Evolutionary conservation across 2,329 filamentous ascomycete genomes (phyloP).

Genomic region (Colletotrichum trifolii): DNA sequence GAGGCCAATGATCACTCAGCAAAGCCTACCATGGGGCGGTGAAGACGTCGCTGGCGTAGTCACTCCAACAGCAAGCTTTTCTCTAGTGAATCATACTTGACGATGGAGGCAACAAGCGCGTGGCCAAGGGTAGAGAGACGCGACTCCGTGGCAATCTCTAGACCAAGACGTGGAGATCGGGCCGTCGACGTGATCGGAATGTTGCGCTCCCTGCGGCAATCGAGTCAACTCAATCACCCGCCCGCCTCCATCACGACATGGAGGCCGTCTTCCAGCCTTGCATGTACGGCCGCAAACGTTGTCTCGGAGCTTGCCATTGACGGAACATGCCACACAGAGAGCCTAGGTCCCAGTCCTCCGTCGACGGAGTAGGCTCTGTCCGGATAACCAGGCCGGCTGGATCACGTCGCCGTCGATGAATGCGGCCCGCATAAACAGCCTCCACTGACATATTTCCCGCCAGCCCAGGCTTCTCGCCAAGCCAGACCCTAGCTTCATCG

Average conservation of each 20-base stretch:
- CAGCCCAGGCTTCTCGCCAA: conserved; percentile 8
- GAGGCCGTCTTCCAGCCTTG: too few relatives aligned
- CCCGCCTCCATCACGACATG: neutral
- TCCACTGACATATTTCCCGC: conserved; percentile 20
- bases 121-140: too few relatives aligned
- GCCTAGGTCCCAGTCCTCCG: neutral
- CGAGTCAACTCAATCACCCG: conserved; percentile 8
- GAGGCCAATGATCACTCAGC: too few relatives aligned
- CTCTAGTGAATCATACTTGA: too few relatives aligned
- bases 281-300: conserved; percentile 31
- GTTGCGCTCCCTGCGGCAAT: neutral
- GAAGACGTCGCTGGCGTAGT: too few relatives aligned
- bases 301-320: conserved; percentile 23
- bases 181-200: conserved; percentile 2
- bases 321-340: conserved; percentile 3
- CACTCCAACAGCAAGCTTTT: too few relatives aligned
- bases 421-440: conserved; percentile 21
- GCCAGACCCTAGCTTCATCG: neutral
- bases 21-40: too few relatives aligned
- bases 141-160: too few relatives aligned
- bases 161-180: neutral
- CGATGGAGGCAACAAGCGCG: too few relatives aligned
- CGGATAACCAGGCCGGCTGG: conserved; percentile 8
- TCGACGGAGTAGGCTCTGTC: conserved; percentile 4
- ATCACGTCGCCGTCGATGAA: conserved; percentile 13